A percentile compares a stretch with the other conserved stretches of the same genome.
Conservation (phyloP, 345 rosid genomes). For the Acer negundo region DNA sequence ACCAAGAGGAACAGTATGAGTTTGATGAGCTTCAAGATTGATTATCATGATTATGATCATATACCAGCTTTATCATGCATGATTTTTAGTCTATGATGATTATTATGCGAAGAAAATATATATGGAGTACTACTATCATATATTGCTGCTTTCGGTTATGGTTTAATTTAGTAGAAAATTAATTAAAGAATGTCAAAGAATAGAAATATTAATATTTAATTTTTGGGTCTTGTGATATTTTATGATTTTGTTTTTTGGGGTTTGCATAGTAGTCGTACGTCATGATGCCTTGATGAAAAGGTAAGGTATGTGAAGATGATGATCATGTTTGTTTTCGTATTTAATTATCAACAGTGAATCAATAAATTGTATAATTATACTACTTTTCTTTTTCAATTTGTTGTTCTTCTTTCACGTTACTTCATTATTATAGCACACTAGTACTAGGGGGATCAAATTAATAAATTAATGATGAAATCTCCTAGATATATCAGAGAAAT, state of each 20-base stretch:
- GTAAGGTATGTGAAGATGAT: constrained; percentile 1
- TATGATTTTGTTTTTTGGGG: background rate
- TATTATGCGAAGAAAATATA: background rate
- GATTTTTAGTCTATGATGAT: background rate
- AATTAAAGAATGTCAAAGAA: background rate
- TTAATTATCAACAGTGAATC: background rate
- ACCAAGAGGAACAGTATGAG: constrained; percentile 14
- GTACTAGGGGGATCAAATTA: no score
- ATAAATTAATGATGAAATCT: no score
- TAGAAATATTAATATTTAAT: constrained; percentile 8
- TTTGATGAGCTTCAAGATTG: constrained; percentile 17
- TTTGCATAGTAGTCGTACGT: constrained; percentile 25
- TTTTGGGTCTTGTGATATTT: constrained; percentile 6
- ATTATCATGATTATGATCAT: background rate
- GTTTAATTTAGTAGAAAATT: background rate
- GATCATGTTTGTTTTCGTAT: background rate
- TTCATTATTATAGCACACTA: background rate
- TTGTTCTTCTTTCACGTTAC: background rate
- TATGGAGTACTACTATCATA: background rate
- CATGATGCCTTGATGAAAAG: constrained; percentile 6
- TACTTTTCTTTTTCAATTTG: background rate
- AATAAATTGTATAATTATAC: constrained; percentile 14
- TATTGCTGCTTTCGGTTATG: background rate
- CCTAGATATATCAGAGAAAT: no score
- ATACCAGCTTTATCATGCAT: background rate